Conservation (phyloP, 495 filamentous ascomycete species). For the Penicillium parvum region DNA sequence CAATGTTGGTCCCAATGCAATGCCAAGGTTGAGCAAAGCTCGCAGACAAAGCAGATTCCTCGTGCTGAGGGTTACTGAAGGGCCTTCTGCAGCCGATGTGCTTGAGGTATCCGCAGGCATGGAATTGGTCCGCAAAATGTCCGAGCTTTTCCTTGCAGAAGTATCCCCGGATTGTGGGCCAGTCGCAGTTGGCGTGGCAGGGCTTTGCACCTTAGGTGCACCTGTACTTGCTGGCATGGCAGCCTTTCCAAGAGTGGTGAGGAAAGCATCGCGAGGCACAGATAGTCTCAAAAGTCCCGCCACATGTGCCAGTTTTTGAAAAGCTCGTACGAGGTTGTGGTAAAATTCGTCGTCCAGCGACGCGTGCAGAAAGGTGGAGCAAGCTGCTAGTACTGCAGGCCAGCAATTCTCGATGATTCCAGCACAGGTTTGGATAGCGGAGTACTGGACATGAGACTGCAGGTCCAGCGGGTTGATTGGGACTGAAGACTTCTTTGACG, state of each 20-base stretch:
- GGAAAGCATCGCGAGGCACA: slow-evolving; percentile 88
- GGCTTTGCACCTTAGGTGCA: slow-evolving; percentile 34
- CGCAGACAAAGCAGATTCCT: slow-evolving; percentile 86
- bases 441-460: slow-evolving; percentile 63
- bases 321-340: slow-evolving; percentile 83
- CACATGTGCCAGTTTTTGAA: slow-evolving; percentile 94
- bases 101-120: slow-evolving; percentile 18
- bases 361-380: slow-evolving; percentile 90
- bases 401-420: slow-evolving; percentile 86
- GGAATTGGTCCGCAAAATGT: slow-evolving; percentile 16
- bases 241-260: slow-evolving; percentile 89
- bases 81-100: slow-evolving; percentile 18
- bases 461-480: slow-evolving; percentile 77
- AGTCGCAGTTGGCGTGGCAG: slow-evolving; percentile 7
- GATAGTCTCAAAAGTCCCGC: slow-evolving; percentile 78
- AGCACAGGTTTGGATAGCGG: slow-evolving; percentile 69
- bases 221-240: slow-evolving; percentile 73
- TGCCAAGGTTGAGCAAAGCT: slow-evolving; percentile 88
- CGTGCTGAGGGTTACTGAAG: slow-evolving; percentile 62
- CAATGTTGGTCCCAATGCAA: slow-evolving; percentile 85
- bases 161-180: slow-evolving; percentile 19
- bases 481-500: slow-evolving; percentile 56
- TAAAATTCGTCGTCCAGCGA: slow-evolving; percentile 93
- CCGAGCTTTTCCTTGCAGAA: slow-evolving; percentile 26
- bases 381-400: slow-evolving; percentile 91